Percentiles rank a stretch among this genome's conserved stretches.
phyloP scores from a whole-genome alignment of 2,329 filamentous ascomycete species.

The Scedosporium apiospermum region DNA sequence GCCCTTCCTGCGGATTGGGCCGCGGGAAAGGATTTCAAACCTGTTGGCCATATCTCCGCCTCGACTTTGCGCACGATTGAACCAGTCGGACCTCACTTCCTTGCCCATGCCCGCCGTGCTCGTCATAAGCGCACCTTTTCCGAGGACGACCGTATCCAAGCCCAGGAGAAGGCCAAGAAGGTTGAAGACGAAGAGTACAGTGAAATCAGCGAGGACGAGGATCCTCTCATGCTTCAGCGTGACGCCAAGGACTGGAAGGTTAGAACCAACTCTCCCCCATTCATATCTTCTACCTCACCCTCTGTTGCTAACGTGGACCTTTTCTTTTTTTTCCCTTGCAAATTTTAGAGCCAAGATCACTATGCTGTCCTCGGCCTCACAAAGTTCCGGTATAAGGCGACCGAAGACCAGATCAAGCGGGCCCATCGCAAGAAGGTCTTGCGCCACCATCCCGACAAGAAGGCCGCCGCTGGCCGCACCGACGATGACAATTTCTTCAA shows the following conservation, averaged over 20 bases:
- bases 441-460: conserved; percentile 98
- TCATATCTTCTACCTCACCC: neutral
- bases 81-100: conserved; percentile 93
- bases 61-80: conserved; percentile 83
- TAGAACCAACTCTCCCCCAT: conserved; percentile 8
- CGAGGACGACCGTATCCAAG: conserved; percentile 96
- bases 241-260: conserved; percentile 99
- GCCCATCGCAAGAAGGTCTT: conserved; percentile 99
- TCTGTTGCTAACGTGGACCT: neutral
- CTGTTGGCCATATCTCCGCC: conserved; percentile 64
- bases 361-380: conserved; percentile 91
- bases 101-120: conserved; percentile 91
- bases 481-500: conserved; percentile 99
- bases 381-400: conserved; percentile 86
- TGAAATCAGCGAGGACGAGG: conserved; percentile 89
- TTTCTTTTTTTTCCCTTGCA: neutral
- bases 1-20: conserved; percentile 72
- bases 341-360: conserved; percentile 77
- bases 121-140: conserved; percentile 97
- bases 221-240: conserved; percentile 80
- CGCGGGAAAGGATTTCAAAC: conserved; percentile 86
- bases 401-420: conserved; percentile 96
- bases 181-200: conserved; percentile 83
- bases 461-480: conserved; percentile 75
- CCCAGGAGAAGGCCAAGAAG: conserved; percentile 90